phyloP scores from a whole-genome alignment of 768 basidiomycete genomes.

The Suillus tomentosus region DNA sequence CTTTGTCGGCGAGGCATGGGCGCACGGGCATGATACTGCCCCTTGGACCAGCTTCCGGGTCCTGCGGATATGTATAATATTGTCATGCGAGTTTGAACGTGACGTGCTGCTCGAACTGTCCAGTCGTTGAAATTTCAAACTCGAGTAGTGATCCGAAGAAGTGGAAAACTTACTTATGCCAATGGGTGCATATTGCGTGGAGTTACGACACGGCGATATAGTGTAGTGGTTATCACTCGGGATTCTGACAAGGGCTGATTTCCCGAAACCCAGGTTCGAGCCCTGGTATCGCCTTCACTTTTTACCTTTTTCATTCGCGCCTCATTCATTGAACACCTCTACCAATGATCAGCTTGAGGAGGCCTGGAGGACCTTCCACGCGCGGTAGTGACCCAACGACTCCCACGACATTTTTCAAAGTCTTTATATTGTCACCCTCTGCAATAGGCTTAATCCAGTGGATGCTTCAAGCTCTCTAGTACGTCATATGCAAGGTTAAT shows the following conservation, averaged over 20 bases:
- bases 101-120: neutral
- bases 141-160: neutral
- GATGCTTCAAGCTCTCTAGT: no score
- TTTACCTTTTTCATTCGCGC: neutral
- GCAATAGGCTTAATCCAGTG: no score
- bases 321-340: no score
- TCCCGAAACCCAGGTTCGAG: conserved; percentile 11
- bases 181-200: neutral
- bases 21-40: neutral
- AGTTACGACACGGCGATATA: neutral
- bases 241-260: conserved; percentile 1
- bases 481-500: no score
- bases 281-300: conserved; percentile 8
- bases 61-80: neutral
- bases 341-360: no score
- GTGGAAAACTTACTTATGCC: neutral
- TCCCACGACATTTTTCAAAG: no score
- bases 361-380: no score
- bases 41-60: neutral
- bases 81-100: no score
- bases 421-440: no score
- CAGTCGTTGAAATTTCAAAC: neutral
- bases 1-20: neutral
- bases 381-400: no score
- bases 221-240: conserved; percentile 12